Conservation (phyloP, 345 rosid species). For the Arabidopsis suecica region DNA sequence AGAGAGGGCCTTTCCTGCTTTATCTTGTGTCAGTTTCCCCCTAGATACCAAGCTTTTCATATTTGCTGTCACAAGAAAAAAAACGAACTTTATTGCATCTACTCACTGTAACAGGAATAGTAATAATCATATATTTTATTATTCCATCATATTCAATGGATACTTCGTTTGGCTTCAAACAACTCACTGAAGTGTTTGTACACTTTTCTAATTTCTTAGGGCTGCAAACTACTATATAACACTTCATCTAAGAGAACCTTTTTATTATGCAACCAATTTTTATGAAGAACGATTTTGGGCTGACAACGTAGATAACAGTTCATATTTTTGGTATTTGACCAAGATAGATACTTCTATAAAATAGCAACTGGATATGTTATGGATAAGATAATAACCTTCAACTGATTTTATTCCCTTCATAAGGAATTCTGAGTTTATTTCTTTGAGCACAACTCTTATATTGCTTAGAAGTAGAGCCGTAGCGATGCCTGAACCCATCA, state of each 20-base stretch:
- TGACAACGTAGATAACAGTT: constrained; percentile 5
- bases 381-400: constrained; percentile 61
- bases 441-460: constrained; percentile 81
- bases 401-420: constrained; percentile 71
- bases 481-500: constrained; percentile 98
- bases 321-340: constrained; percentile 8
- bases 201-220: constrained; percentile 8
- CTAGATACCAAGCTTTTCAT: constrained; percentile 70
- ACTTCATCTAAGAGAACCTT: neutral
- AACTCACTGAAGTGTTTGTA: neutral
- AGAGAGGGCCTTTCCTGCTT: constrained; percentile 76
- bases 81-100: constrained; percentile 19
- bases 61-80: constrained; percentile 61
- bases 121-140: neutral
- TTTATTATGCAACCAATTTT: neutral
- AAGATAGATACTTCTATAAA: neutral
- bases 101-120: neutral
- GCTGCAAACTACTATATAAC: neutral
- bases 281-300: neutral
- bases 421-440: constrained; percentile 84
- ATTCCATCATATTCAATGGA: neutral
- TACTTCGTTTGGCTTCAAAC: constrained; percentile 21
- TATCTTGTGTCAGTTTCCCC: constrained; percentile 67
- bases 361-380: neutral
- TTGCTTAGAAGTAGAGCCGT: constrained; percentile 75